Evolutionary conservation across 2,329 filamentous ascomycete genomes (phyloP), one percentile per base, ranked within the genome.

Genomic region (Fusarium algeriense): DNA sequence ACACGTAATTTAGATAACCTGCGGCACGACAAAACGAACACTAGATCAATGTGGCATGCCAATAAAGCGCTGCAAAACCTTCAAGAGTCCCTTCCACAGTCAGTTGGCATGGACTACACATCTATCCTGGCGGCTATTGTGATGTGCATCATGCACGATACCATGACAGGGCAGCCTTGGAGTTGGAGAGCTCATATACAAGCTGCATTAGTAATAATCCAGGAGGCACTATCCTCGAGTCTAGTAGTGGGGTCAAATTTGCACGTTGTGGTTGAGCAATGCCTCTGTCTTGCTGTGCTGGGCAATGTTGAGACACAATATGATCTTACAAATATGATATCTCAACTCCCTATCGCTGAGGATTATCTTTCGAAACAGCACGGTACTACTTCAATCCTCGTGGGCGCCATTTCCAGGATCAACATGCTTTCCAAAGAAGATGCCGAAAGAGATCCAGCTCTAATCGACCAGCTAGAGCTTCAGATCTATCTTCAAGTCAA

Each of bases 361-460:
- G 28, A 32, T 19, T 32, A 48, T 17, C 19, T 20, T 14, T 32
- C 19, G 0, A 48, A 20, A 7, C 45, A 48, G 4, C 45, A 32
- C 13, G 12, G 19, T 6, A 19, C 20, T 2, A 32, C 28, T 6
- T 20, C 30, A 1, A 9, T 11, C 15, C 4, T 32, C 2, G 13
- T 48, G 2, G 4, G 28, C 8, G 20, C 30, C 4, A 32, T 48
- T 5, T 32, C 45, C 20, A 9, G 6, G n/a, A 48, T 48, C 19
- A 48, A 48, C 10, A 20, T 1, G 4, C 6, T 32, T 5, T 32
- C 19, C 4, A 20, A 32, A 12, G 13, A 32, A 4, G 13, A 32
- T 12, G 0, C 1, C 4, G 1, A 3, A 1, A 11, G 1, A 17
- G 28, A 32, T 2, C 6, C 17, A 6, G 13, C 9, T 48, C 13